Conservation (phyloP, 2,329 filamentous ascomycete species). For the Fusarium foetens region DNA sequence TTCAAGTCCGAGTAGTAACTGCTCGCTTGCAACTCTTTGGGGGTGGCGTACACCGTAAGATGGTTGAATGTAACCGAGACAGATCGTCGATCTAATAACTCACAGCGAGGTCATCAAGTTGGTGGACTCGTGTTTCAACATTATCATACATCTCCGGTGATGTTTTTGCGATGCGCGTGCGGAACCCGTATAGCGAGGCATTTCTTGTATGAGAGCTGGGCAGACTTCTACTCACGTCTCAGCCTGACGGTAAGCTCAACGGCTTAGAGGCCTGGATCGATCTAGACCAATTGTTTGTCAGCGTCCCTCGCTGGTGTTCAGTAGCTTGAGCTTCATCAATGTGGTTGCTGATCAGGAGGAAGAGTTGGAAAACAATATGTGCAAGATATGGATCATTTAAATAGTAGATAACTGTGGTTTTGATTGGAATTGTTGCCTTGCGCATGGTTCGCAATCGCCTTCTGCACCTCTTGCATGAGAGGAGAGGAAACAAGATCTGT, state of each 20-base stretch:
- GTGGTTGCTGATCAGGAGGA: not conserved
- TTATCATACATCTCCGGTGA: not conserved
- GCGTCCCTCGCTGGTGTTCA: not conserved
- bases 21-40: not conserved
- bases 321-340: not conserved
- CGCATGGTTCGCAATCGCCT: conserved; percentile 33
- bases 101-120: conserved; percentile 3
- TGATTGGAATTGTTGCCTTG: conserved; percentile 33
- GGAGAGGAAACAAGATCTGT: conserved; percentile 25
- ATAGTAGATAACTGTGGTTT: conserved; percentile 20
- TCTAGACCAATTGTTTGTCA: not conserved
- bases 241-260: not conserved
- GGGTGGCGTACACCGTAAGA: conserved; percentile 16
- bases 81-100: conserved; percentile 16
- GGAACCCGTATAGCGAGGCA: not conserved
- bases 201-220: not conserved
- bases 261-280: no score
- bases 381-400: conserved; percentile 25
- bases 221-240: not conserved
- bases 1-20: not conserved
- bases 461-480: conserved; percentile 35
- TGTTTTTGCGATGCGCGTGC: not conserved
- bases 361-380: not conserved
- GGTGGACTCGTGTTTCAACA: not conserved
- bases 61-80: conserved; percentile 15